These are phyloP conservation scores for Ilyonectria robusta DNA, from an alignment of 2,329 filamentous ascomycete species.

Conservation along the genomic window DNA sequence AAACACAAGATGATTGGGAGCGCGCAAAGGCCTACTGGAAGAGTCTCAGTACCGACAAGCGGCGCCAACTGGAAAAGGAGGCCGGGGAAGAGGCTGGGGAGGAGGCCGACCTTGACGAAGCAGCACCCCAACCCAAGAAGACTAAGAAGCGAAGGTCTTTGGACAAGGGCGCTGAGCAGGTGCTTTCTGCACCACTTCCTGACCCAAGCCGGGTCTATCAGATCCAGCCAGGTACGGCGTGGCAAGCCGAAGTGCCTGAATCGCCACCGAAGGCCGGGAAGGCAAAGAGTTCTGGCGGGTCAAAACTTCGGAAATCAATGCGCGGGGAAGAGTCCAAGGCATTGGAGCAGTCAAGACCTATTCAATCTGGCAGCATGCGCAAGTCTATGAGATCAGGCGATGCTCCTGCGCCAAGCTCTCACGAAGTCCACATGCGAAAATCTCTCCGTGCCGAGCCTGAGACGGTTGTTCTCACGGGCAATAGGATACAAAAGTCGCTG, in stretches of 20 bases:
- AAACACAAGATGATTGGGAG: conserved; percentile 71
- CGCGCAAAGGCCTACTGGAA: conserved; percentile 79
- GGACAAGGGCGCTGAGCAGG: conserved; percentile 24
- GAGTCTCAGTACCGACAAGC: conserved; percentile 73
- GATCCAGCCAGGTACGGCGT: conserved; percentile 54
- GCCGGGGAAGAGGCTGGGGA: conserved; percentile 67
- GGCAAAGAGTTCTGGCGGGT: conserved; percentile 13
- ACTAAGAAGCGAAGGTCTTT: conserved; percentile 53
- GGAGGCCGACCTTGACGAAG: conserved; percentile 56
- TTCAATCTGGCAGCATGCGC: conserved; percentile 48
- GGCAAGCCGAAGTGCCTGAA: conserved; percentile 38
- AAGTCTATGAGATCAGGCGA: conserved; percentile 51
- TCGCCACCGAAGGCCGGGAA: conserved; percentile 19
- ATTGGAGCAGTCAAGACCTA: conserved; percentile 24
- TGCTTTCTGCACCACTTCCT: conserved; percentile 26
- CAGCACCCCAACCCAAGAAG: conserved; percentile 49
- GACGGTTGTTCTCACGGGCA: conserved; percentile 3
- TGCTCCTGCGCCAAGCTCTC: conserved; percentile 18
- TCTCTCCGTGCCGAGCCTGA: conserved; percentile 42
- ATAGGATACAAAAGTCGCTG: conserved; percentile 45
- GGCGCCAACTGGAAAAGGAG: conserved; percentile 73
- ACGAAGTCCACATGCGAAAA: conserved; percentile 39
- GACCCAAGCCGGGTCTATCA: conserved; percentile 55
- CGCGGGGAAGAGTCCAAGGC: conserved; percentile 51
- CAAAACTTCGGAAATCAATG: conserved; percentile 64